phyloP scores from a whole-genome alignment of 257 asterid genomes.

The Leonotis leonurus region DNA sequence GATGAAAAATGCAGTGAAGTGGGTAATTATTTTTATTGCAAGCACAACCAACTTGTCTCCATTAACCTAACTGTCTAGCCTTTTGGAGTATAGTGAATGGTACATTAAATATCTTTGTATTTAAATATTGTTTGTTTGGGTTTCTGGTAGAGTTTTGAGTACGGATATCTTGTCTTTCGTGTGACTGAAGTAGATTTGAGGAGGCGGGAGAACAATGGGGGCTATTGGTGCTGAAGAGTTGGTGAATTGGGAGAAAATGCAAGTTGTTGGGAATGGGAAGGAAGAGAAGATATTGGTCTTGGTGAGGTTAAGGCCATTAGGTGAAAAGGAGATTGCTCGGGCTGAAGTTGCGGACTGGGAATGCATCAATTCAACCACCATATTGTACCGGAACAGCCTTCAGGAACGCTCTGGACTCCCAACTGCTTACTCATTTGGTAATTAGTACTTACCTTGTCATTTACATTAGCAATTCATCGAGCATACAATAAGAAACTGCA shows the following conservation, averaged over 20 bases:
- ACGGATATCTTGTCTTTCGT: constrained; percentile 16
- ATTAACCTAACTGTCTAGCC: constrained; percentile 16
- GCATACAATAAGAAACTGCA: not conserved
- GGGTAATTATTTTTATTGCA: constrained; percentile 16
- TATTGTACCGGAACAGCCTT: constrained; percentile 93
- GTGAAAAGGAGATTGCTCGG: constrained; percentile 72
- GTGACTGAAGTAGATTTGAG: constrained; percentile 27
- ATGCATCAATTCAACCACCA: constrained; percentile 85
- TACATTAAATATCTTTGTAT: not conserved
- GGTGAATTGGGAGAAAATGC: constrained; percentile 75
- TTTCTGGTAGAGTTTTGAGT: not conserved
- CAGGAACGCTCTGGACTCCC: constrained; percentile 98
- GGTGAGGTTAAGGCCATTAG: constrained; percentile 91
- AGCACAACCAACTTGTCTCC: constrained; percentile 7
- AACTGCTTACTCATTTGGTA: constrained; percentile 86
- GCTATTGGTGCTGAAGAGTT: constrained; percentile 75
- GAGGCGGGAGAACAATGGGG: constrained; percentile 52
- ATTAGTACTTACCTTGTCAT: constrained; percentile 13
- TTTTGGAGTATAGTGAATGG: constrained; percentile 15
- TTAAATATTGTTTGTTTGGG: constrained; percentile 12
- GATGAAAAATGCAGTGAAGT: constrained; percentile 28
- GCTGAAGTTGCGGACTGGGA: constrained; percentile 96
- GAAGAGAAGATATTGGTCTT: constrained; percentile 90
- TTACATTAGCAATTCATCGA: not conserved
- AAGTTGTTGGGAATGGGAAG: constrained; percentile 39